Evolutionary conservation across 805 yeast species (phyloP).

Genomic region (Schwanniomyces yamadae): DNA sequence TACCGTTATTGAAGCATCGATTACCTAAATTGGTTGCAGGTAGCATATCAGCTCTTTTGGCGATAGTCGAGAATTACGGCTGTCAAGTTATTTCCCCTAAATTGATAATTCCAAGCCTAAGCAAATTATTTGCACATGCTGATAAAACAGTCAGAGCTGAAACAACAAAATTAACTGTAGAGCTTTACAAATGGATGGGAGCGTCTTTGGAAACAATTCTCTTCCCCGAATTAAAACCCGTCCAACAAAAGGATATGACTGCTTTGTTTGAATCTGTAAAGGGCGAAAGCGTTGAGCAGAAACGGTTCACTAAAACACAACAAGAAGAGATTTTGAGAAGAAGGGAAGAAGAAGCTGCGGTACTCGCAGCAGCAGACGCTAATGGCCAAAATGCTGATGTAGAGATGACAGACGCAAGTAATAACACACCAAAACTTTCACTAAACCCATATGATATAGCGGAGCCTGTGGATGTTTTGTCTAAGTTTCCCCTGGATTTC

Average conservation of each 20-base stretch:
- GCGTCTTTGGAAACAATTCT: conserved; percentile 55
- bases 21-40: conserved; percentile 80
- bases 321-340: conserved; percentile 37
- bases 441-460: conserved; percentile 71
- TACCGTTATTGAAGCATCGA: conserved; percentile 60
- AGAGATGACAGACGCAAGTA: conserved; percentile 31
- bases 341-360: conserved; percentile 12
- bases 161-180: conserved; percentile 66
- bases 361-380: conserved; percentile 12
- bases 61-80: conserved; percentile 62
- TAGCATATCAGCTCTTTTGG: conserved; percentile 53
- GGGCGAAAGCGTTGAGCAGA: conserved; percentile 39
- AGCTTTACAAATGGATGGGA: conserved; percentile 74
- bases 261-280: conserved; percentile 60
- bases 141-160: conserved; percentile 84
- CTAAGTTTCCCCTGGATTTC: conserved; percentile 66
- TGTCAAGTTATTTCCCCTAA: conserved; percentile 59
- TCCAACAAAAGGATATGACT: conserved; percentile 82
- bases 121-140: conserved; percentile 77
- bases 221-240: conserved; percentile 77
- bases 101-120: conserved; percentile 53
- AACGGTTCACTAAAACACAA: conserved; percentile 55
- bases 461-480: conserved; percentile 66
- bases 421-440: conserved; percentile 5
- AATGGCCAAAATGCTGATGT: conserved; percentile 17